A percentile compares a stretch with the other conserved stretches of the same genome.
These are phyloP conservation scores for Crucihimalaya himalaica DNA, from an alignment of 345 rosid genomes.

Conservation along the genomic window DNA sequence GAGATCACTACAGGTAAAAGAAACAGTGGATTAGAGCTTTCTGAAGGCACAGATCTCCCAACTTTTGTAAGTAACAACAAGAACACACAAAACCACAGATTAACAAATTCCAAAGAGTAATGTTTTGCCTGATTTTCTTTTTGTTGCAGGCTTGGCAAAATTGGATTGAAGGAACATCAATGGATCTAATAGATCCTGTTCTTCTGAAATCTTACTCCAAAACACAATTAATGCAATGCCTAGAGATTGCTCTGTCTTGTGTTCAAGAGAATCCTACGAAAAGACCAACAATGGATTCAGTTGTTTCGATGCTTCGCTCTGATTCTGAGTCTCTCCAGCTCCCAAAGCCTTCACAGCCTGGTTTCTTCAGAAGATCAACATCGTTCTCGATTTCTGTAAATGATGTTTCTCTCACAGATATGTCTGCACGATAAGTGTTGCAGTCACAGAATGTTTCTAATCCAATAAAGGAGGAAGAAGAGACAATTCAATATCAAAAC, in stretches of 20 bases:
- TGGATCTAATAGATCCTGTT: constrained; percentile 34
- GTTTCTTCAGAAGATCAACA: constrained; percentile 29
- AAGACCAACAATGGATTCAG: constrained; percentile 47
- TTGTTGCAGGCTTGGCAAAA: constrained; percentile 46
- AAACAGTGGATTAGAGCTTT: constrained; percentile 17
- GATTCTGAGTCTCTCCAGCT: constrained; percentile 34
- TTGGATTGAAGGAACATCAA: constrained; percentile 39
- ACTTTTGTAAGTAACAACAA: constrained; percentile 29
- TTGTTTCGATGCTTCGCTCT: constrained; percentile 46
- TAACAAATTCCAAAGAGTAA: background rate
- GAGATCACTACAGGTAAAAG: constrained; percentile 34
- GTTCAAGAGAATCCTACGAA: constrained; percentile 46
- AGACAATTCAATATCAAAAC: too few species aligned
- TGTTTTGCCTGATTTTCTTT: background rate
- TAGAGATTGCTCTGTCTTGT: constrained; percentile 43
- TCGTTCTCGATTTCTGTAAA: constrained; percentile 24
- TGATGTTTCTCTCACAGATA: constrained; percentile 27
- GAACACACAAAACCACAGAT: background rate
- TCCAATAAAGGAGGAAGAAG: background rate
- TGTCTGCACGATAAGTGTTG: constrained; percentile 24
- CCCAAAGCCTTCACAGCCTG: constrained; percentile 49
- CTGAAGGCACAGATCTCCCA: constrained; percentile 32
- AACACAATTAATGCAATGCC: constrained; percentile 31
- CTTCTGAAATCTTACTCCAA: constrained; percentile 10
- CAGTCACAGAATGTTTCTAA: background rate